Evolutionary conservation across 78 protist species (phyloP).

Genomic region (Dictyostelium discoideum): dicty_2.7 NC_007091.3:3965501-3966000

Average conservation of each 20-base stretch:
- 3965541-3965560: background rate
- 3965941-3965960: background rate
- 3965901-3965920: background rate
- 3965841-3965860: background rate
- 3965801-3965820: background rate
- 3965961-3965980: background rate
- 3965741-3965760: background rate
- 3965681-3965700: background rate
- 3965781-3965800: background rate
- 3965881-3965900: background rate
- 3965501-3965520: background rate
- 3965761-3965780: background rate
- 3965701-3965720: background rate
- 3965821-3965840: background rate
- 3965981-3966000: background rate
- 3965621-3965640: conserved; percentile 16
- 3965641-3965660: background rate
- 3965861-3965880: conserved; percentile 7
- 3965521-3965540: background rate
- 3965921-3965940: background rate
- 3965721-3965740: too few relatives aligned
- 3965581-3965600: conserved; percentile 6
- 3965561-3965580: background rate
- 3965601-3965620: conserved; percentile 3
- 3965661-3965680: too few relatives aligned